phyloP scores from a whole-genome alignment of 169 alveolate species.

The Miamiensis avidus region DNA sequence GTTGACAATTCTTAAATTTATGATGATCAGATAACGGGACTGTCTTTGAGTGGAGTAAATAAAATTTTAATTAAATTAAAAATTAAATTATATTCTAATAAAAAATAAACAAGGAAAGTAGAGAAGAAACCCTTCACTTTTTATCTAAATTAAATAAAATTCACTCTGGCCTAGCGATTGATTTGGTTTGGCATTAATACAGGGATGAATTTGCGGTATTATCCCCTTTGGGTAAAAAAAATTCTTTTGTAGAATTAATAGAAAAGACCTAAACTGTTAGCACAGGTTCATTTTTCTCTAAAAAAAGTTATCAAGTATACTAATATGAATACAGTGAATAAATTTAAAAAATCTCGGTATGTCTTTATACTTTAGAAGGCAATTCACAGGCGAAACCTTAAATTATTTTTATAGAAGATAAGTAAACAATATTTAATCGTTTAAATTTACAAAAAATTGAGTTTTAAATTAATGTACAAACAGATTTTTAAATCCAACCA shows the following conservation, averaged over 20 bases:
- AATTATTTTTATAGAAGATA: conserved; percentile 4
- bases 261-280: background rate
- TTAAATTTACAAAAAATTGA: too few relatives aligned
- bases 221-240: conserved; percentile 1
- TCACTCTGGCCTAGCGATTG: background rate
- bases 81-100: too few relatives aligned
- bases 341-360: background rate
- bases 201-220: conserved; percentile 18
- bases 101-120: background rate
- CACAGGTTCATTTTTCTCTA: conserved; percentile 3
- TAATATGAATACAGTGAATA: background rate
- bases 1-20: conserved; percentile 9
- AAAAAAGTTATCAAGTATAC: background rate
- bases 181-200: conserved; percentile 23
- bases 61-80: too few relatives aligned
- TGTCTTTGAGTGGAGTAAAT: too few relatives aligned
- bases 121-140: conserved; percentile 11
- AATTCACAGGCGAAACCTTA: background rate
- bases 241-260: background rate
- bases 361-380: background rate
- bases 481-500: conserved; percentile 21
- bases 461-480: too few relatives aligned
- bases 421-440: background rate
- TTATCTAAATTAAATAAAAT: background rate
- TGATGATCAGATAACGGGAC: too few relatives aligned